phyloP scores from a whole-genome alignment of 2,329 filamentous ascomycete genomes.

The Aspergillus carbonarius region DNA sequence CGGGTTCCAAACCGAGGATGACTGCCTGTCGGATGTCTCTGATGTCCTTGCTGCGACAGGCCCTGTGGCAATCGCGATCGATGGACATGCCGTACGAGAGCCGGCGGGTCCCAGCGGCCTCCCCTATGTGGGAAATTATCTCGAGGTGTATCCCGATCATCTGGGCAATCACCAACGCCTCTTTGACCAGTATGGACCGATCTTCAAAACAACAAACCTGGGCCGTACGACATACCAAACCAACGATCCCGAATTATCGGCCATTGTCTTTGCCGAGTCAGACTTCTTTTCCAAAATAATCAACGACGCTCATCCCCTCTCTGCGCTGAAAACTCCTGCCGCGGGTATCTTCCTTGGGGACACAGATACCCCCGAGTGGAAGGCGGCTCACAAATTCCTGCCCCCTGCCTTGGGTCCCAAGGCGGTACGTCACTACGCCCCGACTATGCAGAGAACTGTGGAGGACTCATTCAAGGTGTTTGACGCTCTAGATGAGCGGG shows the following conservation, averaged over 20 bases:
- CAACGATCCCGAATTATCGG: constrained; percentile 50
- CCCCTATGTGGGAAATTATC: constrained; percentile 53
- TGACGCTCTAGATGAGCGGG: constrained; percentile 50
- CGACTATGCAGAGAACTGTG: constrained; percentile 57
- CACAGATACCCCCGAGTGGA: constrained; percentile 35
- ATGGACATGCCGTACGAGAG: constrained; percentile 28
- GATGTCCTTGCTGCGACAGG: constrained; percentile 15
- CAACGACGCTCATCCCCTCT: constrained; percentile 33
- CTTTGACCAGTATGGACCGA: constrained; percentile 53
- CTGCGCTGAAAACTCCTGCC: constrained; percentile 24
- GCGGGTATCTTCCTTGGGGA: constrained; percentile 36
- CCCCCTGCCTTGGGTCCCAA: constrained; percentile 60
- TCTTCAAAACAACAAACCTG: constrained; percentile 55
- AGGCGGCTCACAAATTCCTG: constrained; percentile 60
- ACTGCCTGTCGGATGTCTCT: constrained; percentile 12
- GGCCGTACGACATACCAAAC: constrained; percentile 53
- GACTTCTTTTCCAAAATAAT: constrained; percentile 58
- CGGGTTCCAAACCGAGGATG: constrained; percentile 20
- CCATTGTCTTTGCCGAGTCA: constrained; percentile 49
- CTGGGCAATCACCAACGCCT: constrained; percentile 58
- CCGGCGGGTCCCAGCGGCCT: constrained; percentile 24
- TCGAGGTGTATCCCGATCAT: constrained; percentile 58
- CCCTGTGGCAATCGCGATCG: constrained; percentile 26
- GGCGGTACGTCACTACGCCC: constrained; percentile 61
- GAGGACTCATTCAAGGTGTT: constrained; percentile 53